A percentile compares a stretch with the other conserved stretches of the same genome.
Conservation (phyloP, 192 early-diverging fungal genomes). For the Umbelopsis sp. region DNA sequence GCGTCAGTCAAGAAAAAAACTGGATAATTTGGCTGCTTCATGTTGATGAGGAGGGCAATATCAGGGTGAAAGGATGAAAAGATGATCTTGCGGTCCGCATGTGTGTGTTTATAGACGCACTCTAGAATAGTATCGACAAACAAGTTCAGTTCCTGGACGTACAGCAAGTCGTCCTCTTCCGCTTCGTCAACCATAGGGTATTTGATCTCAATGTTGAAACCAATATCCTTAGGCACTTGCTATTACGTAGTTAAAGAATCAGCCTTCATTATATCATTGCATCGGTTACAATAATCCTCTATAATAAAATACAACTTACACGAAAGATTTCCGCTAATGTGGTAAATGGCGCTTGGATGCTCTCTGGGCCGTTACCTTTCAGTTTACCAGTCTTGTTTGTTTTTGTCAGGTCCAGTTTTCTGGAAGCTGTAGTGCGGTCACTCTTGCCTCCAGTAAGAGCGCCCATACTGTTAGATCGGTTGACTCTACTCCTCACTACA, state of each 20-base stretch:
- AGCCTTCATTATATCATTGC: too few relatives aligned
- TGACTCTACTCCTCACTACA: conserved; percentile 23
- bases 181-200: conserved; percentile 94
- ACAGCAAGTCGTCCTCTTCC: conserved; percentile 67
- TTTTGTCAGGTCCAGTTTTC: conserved; percentile 20
- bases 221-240: conserved; percentile 71
- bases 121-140: conserved; percentile 87
- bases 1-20: conserved; percentile 92
- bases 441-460: conserved; percentile 26
- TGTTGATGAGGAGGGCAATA: conserved; percentile 76
- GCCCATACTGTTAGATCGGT: conserved; percentile 50
- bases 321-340: conserved; percentile 80
- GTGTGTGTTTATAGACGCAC: conserved; percentile 66
- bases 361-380: conserved; percentile 78
- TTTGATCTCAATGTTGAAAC: conserved; percentile 97
- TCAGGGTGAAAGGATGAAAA: conserved; percentile 96
- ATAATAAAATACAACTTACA: conserved; percentile 39
- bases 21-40: conserved; percentile 87
- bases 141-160: conserved; percentile 78
- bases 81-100: conserved; percentile 69
- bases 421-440: not conserved
- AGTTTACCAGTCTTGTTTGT: conserved; percentile 47
- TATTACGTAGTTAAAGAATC: not conserved
- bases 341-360: conserved; percentile 85
- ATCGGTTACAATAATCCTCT: not conserved